Percentiles rank a stretch among this genome's conserved stretches.
These are phyloP conservation scores for Cryptococcus floricola DNA, from an alignment of 1,284 basidiomycete genomes.

Conservation along the genomic window DNA sequence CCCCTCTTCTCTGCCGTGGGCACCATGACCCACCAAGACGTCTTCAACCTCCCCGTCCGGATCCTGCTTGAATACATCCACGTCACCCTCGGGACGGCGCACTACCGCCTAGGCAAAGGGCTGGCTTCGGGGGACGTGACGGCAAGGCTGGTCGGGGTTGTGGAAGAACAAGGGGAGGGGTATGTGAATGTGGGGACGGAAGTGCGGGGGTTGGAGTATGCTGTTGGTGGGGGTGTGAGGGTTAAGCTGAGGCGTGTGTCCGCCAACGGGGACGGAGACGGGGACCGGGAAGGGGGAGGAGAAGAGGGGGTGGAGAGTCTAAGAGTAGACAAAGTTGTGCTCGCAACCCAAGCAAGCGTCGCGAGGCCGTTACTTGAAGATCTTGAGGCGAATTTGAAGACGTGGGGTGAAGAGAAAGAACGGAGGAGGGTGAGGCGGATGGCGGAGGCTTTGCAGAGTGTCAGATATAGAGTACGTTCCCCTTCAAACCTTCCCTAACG, in stretches of 20 bases:
- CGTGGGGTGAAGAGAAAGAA: constrained; percentile 14
- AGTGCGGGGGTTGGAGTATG: constrained; percentile 19
- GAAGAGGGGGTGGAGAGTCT: constrained; percentile 33
- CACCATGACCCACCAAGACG: constrained; percentile 51
- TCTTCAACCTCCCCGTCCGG: constrained; percentile 26
- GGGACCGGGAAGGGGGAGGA: neutral
- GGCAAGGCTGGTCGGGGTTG: constrained; percentile 15
- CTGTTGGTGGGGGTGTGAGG: constrained; percentile 2
- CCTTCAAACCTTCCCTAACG: neutral
- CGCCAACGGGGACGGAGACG: constrained; percentile 22
- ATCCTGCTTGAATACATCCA: constrained; percentile 42
- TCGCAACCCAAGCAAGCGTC: constrained; percentile 67
- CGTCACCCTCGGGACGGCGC: constrained; percentile 34
- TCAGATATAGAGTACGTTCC: constrained; percentile 37
- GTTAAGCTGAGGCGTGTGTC: neutral
- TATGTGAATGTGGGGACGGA: constrained; percentile 22
- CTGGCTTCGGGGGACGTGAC: constrained; percentile 30
- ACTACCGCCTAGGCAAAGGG: constrained; percentile 32
- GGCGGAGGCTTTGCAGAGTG: constrained; percentile 30
- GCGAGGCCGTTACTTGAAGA: constrained; percentile 50
- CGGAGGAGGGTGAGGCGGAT: constrained; percentile 21
- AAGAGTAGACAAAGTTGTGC: constrained; percentile 58
- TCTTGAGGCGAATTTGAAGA: constrained; percentile 19
- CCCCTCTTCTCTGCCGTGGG: constrained; percentile 70
- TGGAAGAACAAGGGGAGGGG: constrained; percentile 21